These are phyloP conservation scores for Acorus calamus DNA, from an alignment of 106 monocot genomes.

Conservation along the genomic window DNA sequence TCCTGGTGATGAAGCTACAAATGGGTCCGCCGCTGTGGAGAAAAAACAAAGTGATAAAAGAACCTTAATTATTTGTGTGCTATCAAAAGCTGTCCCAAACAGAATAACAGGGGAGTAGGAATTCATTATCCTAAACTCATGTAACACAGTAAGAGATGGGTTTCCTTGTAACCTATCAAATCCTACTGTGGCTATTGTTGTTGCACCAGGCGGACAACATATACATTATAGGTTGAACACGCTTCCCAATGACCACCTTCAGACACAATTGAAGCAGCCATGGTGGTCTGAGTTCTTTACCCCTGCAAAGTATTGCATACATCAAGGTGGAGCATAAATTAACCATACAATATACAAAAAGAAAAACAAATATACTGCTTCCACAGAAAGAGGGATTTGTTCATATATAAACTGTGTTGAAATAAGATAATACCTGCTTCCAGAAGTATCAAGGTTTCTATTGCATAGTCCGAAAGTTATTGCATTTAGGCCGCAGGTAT, in stretches of 20 bases:
- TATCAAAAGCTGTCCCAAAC: too few species aligned
- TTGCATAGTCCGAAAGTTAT: too few species aligned
- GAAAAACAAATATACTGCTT: too few species aligned
- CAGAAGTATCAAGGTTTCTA: conserved; percentile 16
- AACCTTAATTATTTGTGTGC: too few species aligned
- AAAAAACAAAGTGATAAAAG: neutral
- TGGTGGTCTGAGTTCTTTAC: conserved; percentile 55
- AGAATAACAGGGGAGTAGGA: too few species aligned
- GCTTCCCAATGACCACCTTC: conserved; percentile 89
- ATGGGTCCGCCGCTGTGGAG: too few species aligned
- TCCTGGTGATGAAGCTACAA: conserved; percentile 62
- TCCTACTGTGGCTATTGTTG: too few species aligned
- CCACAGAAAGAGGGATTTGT: neutral
- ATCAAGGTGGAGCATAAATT: too few species aligned
- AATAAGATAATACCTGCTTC: conserved; percentile 24
- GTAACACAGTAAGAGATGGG: neutral
- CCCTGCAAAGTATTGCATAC: conserved; percentile 20
- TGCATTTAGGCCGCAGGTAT: conserved; percentile 56
- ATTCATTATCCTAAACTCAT: neutral
- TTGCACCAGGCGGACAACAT: too few species aligned
- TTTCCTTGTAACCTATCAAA: conserved; percentile 87
- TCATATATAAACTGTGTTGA: neutral
- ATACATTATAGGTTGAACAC: conserved; percentile 75
- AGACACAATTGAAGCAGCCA: conserved; percentile 91
- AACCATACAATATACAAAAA: too few species aligned